Base-by-base conservation (phyloP, 2,329 filamentous ascomycete species). In the Leptographium procerum region DNA sequence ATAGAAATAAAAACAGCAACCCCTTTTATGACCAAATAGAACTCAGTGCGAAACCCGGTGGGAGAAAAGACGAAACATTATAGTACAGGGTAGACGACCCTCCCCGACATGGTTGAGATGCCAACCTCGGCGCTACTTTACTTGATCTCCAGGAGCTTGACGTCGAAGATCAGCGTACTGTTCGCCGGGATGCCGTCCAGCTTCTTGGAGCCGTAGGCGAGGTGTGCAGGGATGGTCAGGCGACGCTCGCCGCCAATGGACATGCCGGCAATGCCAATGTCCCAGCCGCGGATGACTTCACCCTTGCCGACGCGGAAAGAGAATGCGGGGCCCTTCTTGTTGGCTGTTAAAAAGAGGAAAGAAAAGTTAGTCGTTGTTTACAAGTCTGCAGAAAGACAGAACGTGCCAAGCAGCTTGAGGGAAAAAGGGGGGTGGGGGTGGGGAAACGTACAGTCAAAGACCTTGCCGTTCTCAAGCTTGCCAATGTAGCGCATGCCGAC, bases 281-380 rank as follows among this genome's bases (percentile, higher is more conserved):
- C 95, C 95, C 94, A 97, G 66, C 94, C 94, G 82, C 95, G 94
- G 79, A 99, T 99, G 68, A 99, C 95, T 74, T 97, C 89, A 62
- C 91, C 91, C 70, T 86, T 84, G 66, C 94, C 95, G 61, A 95
- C 85, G 80, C 92, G 95, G 84, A 97, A 97, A 65, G 82, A 82
- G 78, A 99, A 99, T 60, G 95, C 92, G 79, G 95, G 91, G 68
- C 94, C 94, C 79, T 95, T 96, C 83, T 97, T 99, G 83, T 99
- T 97, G 74, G 91, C 89, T 91, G 67, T 50, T 40, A 1, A 3
- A 14, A 31, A 6, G 13, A 31, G 1, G 6, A 14, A 31, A 6
- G 13, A 31, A 48, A 10, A 36, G 22, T 34, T 31, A 34, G 26
- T 24, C 34, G n/a, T n/a, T n/a, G n/a, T n/a, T n/a, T n/a, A n/a